These are phyloP conservation scores for Pseudocercospora fijiensis DNA, from an alignment of 2,329 filamentous ascomycete genomes.

Conservation along the genomic window DNA sequence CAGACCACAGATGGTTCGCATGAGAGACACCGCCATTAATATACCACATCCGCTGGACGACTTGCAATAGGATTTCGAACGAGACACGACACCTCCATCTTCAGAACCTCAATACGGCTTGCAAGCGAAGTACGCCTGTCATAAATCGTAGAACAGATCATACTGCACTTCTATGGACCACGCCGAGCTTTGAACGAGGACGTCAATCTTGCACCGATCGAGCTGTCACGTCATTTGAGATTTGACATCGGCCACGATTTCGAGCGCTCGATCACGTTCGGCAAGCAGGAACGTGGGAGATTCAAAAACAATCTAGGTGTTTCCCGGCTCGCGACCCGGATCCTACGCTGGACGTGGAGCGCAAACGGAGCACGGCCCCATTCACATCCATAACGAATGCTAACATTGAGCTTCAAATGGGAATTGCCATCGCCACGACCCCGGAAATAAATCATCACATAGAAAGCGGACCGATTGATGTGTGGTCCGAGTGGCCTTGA, in stretches of 20 bases:
- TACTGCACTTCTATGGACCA: conserved; percentile 17
- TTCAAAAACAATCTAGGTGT: background rate
- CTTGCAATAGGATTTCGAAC: conserved; percentile 11
- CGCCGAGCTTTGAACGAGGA: background rate
- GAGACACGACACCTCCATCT: conserved; percentile 7
- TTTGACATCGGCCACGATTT: conserved; percentile 16
- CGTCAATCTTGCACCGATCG: conserved; percentile 7
- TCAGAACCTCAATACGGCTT: conserved; percentile 5
- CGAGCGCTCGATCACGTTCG: conserved; percentile 1
- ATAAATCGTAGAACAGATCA: conserved; percentile 13
- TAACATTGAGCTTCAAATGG: background rate
- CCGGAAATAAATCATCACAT: background rate
- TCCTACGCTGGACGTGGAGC: background rate
- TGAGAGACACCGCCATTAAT: conserved; percentile 7
- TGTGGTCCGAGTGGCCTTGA: conserved; percentile 12
- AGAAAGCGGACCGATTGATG: conserved; percentile 2
- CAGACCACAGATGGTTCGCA: conserved; percentile 5
- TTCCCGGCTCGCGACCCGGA: background rate
- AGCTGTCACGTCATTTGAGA: conserved; percentile 15
- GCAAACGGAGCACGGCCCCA: background rate
- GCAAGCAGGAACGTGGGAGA: background rate
- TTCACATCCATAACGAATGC: background rate
- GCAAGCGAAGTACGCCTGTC: background rate
- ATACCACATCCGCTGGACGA: conserved; percentile 10
- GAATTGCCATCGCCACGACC: background rate